Conservation (phyloP, 83 land plant species). For the Picea abies region DNA sequence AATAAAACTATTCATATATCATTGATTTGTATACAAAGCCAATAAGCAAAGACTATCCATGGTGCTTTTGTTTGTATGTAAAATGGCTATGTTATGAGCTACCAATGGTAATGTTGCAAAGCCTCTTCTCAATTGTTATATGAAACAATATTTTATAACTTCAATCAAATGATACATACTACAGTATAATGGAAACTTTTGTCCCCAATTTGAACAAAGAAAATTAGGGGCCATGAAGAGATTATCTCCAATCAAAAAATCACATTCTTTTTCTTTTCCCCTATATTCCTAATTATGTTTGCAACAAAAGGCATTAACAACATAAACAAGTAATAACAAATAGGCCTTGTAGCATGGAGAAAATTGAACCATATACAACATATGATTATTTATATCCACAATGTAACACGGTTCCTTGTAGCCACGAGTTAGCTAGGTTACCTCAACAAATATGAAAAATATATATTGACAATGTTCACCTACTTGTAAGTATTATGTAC, state of each 20-base stretch:
- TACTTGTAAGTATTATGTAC: not conserved
- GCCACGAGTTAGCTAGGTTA: not conserved
- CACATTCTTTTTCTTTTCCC: not conserved
- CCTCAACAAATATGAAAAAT: not conserved
- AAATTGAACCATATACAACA: not conserved
- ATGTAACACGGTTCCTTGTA: no score
- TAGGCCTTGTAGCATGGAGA: no score
- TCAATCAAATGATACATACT: not conserved
- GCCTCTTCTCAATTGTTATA: not conserved
- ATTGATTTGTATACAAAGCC: no score
- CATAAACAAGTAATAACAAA: not conserved
- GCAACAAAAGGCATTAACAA: not conserved
- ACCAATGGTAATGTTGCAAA: not conserved
- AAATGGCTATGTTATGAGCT: not conserved
- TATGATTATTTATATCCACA: not conserved
- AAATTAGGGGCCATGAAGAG: not conserved
- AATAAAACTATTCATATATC: no score
- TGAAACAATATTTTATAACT: not conserved
- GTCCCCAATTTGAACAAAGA: not conserved
- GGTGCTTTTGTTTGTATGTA: no score
- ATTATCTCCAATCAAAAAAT: not conserved
- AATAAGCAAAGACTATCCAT: no score
- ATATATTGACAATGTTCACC: not conserved
- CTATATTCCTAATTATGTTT: not conserved
- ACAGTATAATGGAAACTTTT: not conserved